Evolutionary conservation across 306 rosid species (phyloP), one percentile per base, ranked within the genome.

Genomic region (Glycine latifolia): DNA sequence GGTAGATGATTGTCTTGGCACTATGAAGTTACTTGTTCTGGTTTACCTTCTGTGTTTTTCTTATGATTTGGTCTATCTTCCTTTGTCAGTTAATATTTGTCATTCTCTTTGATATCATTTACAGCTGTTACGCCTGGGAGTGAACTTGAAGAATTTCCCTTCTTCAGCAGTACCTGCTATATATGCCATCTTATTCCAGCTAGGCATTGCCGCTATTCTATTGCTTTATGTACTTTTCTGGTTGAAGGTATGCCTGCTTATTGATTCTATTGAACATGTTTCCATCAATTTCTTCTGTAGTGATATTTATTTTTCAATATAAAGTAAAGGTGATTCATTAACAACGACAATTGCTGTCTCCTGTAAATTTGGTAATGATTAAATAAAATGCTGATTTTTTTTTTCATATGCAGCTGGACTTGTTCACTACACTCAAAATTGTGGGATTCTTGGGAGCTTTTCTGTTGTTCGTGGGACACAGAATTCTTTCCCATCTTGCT

Each of bases 71-170:
- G 2, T 71, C 62, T 39, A 49, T 83, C 50, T 48, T 72, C 39
- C 50, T 26, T 75, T 33, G 71, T 43, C 13, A 15, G 15, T 76
- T 73, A 63, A 75, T 60, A 26, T 55, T 55, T 78, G 6, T 39
- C 77, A 62, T 88, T 80, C 16, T 62, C 16, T 26, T 26, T 65
- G 43, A 55, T 84, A 55, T 79, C 73, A 82, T 83, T 66, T 60
- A 68, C 88, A 95, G 99, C 85, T 95, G 20, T 56, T 89, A 55
- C 91, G 90, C 52, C 60, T 96, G 78, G 97, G 98, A 71, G 98
- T 96, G 81, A 96, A 93, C 87, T 77, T 93, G 75, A 95, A 93
- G 89, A 93, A 88, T 66, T 93, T 95, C 79, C 99, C 99, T 48
- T 73, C 92, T 14, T 86, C 93, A 60, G 84, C 90, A 15, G 79